Evolutionary conservation across 1,139 yeast genomes (phyloP).

Genomic region (Yamadazyma blattariae): DNA sequence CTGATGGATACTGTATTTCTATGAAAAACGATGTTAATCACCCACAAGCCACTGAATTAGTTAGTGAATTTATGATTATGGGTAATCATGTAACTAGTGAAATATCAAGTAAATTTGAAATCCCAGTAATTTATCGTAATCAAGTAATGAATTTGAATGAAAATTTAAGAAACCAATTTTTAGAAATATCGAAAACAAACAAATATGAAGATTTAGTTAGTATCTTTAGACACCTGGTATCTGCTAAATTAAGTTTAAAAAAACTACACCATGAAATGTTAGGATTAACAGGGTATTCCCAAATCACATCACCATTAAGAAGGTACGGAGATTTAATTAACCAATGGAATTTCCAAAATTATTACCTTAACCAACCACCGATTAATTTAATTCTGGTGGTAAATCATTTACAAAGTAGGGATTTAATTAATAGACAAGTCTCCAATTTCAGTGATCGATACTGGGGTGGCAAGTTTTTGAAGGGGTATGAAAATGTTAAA

Average conservation of each 20-base stretch:
- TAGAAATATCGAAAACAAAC: neutral
- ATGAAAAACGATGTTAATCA: constrained; percentile 1
- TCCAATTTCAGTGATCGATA: constrained; percentile 28
- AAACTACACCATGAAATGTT: constrained; percentile 56
- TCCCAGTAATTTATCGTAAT: constrained; percentile 57
- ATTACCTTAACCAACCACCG: constrained; percentile 1
- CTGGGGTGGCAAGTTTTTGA: constrained; percentile 40
- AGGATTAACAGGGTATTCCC: constrained; percentile 64
- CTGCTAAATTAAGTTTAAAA: constrained; percentile 30
- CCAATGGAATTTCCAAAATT: constrained; percentile 53
- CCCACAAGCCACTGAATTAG: constrained; percentile 49
- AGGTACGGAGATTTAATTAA: constrained; percentile 79
- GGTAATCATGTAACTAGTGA: constrained; percentile 66
- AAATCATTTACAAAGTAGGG: constrained; percentile 30
- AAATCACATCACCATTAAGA: constrained; percentile 87
- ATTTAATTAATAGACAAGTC: constrained; percentile 23
- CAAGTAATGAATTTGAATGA: constrained; percentile 13
- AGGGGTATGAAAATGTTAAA: constrained; percentile 19
- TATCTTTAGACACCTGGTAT: constrained; percentile 24
- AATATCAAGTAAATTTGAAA: constrained; percentile 40
- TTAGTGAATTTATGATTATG: constrained; percentile 78
- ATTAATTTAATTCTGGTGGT: constrained; percentile 18
- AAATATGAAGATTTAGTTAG: constrained; percentile 15
- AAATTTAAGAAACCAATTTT: too few species aligned
- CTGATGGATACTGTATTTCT: constrained; percentile 9